Conservation (phyloP, 2,329 filamentous ascomycete species). For the Pseudogymnoascus sp. region DNA sequence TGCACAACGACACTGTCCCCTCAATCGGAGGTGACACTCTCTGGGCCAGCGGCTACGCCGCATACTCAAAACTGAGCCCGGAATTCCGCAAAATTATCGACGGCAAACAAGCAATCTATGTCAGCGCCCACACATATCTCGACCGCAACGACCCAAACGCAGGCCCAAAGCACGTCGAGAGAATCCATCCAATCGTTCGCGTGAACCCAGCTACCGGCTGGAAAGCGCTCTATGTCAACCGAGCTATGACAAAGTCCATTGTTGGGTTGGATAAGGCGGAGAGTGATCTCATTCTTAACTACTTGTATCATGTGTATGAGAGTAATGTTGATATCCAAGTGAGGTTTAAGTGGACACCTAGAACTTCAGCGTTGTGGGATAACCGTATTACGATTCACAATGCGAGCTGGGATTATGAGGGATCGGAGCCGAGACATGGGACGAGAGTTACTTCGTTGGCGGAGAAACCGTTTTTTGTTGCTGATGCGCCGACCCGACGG, state of each 20-base stretch:
- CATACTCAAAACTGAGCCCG: constrained; percentile 67
- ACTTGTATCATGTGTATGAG: constrained; percentile 63
- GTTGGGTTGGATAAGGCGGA: constrained; percentile 63
- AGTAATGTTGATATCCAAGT: constrained; percentile 63
- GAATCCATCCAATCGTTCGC: constrained; percentile 60
- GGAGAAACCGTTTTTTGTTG: constrained; percentile 63
- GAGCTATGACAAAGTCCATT: constrained; percentile 60
- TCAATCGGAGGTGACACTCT: constrained; percentile 60
- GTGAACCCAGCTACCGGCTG: constrained; percentile 67
- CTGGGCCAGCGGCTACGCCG: constrained; percentile 64
- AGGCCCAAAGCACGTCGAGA: constrained; percentile 60
- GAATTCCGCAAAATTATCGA: constrained; percentile 65
- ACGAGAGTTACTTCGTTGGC: constrained; percentile 64
- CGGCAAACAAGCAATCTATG: constrained; percentile 57
- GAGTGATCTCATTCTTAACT: constrained; percentile 60
- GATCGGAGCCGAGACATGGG: constrained; percentile 59
- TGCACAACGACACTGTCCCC: constrained; percentile 59
- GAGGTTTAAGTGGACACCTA: constrained; percentile 62
- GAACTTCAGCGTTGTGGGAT: constrained; percentile 64
- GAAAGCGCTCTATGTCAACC: constrained; percentile 68
- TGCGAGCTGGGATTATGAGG: constrained; percentile 66
- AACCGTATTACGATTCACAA: constrained; percentile 70
- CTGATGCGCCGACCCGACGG: constrained; percentile 56
- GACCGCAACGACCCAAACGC: constrained; percentile 53
- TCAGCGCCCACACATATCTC: constrained; percentile 59